Evolutionary conservation across 1,139 yeast species (phyloP), one percentile per base, ranked within the genome.

Genomic region (Pichia sp.): DNA sequence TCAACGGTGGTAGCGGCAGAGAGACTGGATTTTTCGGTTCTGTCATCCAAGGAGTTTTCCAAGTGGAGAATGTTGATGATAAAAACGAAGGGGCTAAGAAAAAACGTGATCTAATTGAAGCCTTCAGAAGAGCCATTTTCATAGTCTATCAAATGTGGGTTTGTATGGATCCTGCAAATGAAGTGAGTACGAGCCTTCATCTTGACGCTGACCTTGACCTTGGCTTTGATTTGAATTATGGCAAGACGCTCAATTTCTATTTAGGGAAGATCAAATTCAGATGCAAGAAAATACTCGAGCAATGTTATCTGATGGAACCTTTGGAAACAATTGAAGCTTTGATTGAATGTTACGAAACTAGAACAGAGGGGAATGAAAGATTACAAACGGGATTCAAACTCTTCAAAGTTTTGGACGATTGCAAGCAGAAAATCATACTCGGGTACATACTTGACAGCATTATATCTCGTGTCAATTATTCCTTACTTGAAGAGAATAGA

Each of bases 11-110:
- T 22, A 29, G 8, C 10, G 5, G 10, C 15, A 33, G 28, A 19
- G 35, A 33, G 14, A 10, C 22, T 13, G 32, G 35, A 30, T 32
- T 32, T 21, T 32, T 32, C 22, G 34, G 34, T 11, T 32, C 34
- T 40, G 88, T 84, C 11, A 80, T 82, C 33, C 87, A 84, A 45
- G 95, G 95, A 3, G 96, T 87, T 0, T 85, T 88, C 52, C 82
- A 78, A 41, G 74, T 82, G 10, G 96, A 87, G 47, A 68, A 84
- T 0, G 82, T 87, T 0, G 66, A 69, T 6, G 69, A 70, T 6
- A 63, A 75, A 33, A 64, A 74, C 2, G 72, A 72, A 18, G 75
- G 75, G 22, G 77, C 69, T 38, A 66, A 67, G 39, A 72, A 75
- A 39, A 59, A 78, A 21, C 64, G 70, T 42, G 67, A 80, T 1